Conservation (phyloP, 106 monocot species). For the Allium sativum region DNA sequence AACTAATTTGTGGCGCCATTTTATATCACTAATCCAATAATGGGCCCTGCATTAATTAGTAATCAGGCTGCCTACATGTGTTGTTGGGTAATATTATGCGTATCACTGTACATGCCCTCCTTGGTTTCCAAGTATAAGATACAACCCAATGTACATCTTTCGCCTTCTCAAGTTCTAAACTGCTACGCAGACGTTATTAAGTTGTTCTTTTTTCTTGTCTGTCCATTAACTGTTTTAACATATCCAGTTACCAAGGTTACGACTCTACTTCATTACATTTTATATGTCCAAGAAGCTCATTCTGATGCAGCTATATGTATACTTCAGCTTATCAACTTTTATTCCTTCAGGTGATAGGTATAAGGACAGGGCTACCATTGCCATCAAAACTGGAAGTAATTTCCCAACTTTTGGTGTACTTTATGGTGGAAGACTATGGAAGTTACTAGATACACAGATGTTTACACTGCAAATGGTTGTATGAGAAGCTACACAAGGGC, state of each 20-base stretch:
- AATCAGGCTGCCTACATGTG: no score
- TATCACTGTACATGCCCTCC: constrained; percentile 8
- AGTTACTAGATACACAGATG: constrained; percentile 90
- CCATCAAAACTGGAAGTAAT: constrained; percentile 60
- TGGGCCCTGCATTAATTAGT: no score
- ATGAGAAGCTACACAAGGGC: constrained; percentile 67
- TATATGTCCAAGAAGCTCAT: no score
- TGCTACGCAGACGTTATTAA: constrained; percentile 62
- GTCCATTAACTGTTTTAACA: constrained; percentile 65
- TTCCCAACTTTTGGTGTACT: constrained; percentile 50
- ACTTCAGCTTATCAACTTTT: no score
- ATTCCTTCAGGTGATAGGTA: constrained; percentile 51
- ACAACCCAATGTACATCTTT: constrained; percentile 60
- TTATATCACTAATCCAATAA: no score
- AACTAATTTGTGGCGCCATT: no score
- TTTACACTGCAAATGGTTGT: constrained; percentile 59
- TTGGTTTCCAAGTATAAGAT: constrained; percentile 51
- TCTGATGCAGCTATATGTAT: neutral
- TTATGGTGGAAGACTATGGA: constrained; percentile 78
- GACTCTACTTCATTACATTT: neutral
- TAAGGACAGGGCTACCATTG: constrained; percentile 61
- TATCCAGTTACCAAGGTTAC: constrained; percentile 83
- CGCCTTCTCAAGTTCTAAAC: constrained; percentile 30
- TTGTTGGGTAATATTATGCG: no score
- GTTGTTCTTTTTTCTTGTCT: constrained; percentile 53